These are phyloP conservation scores for Rhinocladiella similis DNA, from an alignment of 2,329 filamentous ascomycete species.

Conservation along the genomic window DNA sequence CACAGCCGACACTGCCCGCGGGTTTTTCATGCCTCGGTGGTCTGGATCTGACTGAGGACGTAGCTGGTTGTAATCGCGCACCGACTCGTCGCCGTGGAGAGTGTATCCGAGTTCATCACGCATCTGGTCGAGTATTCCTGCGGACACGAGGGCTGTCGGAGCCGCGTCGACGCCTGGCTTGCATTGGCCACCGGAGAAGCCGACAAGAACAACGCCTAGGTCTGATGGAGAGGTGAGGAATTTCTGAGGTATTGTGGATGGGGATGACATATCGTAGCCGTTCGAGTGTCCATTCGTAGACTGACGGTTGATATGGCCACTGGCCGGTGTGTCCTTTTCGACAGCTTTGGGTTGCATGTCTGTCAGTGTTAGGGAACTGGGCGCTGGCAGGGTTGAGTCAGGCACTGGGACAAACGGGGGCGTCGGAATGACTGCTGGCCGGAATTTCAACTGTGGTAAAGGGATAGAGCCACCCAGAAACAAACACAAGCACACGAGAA, in stretches of 20 bases:
- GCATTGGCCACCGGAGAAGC: constrained; percentile 94
- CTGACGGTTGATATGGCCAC: constrained; percentile 14
- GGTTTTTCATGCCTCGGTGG: constrained; percentile 92
- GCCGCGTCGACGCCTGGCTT: constrained; percentile 91
- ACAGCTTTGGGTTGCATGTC: constrained; percentile 16
- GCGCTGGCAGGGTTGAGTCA: background rate
- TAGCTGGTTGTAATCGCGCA: constrained; percentile 79
- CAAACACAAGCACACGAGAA: background rate
- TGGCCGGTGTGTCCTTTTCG: constrained; percentile 18
- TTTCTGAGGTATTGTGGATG: constrained; percentile 63
- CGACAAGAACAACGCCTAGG: constrained; percentile 88
- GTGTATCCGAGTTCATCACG: constrained; percentile 84
- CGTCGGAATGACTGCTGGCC: constrained; percentile 1
- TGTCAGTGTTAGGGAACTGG: background rate
- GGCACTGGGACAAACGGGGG: constrained; percentile 9
- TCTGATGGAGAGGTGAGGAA: constrained; percentile 80
- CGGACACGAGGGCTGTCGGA: constrained; percentile 82
- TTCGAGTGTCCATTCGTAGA: constrained; percentile 14
- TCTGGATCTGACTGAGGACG: constrained; percentile 30
- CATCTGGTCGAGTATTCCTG: constrained; percentile 82
- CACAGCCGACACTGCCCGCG: constrained; percentile 79
- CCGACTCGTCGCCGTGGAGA: constrained; percentile 76
- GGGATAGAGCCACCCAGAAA: background rate
- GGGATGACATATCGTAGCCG: constrained; percentile 49
- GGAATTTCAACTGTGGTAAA: background rate